These are phyloP conservation scores for Senna tora DNA, from an alignment of 306 rosid genomes.

Conservation along the genomic window DNA sequence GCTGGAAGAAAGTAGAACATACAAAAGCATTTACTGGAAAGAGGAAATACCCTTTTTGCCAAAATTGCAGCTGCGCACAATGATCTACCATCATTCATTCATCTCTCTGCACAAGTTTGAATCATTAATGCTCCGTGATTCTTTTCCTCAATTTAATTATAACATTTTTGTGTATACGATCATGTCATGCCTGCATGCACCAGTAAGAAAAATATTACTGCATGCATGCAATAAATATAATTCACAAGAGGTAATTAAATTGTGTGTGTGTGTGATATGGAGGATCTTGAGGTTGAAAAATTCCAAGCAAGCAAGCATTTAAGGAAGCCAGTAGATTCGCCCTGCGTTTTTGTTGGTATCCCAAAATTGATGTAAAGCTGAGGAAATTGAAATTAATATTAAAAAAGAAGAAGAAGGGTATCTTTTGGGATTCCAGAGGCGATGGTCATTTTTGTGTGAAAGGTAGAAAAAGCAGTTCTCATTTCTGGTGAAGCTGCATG, in stretches of 20 bases:
- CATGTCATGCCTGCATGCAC: background rate
- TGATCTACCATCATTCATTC: constrained; percentile 11
- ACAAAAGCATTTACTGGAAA: background rate
- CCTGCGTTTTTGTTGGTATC: too few species aligned
- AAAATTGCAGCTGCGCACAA: constrained; percentile 19
- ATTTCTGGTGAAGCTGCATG: constrained; percentile 25
- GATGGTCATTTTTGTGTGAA: constrained; percentile 24
- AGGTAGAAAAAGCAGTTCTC: constrained; percentile 29
- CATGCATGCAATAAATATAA: too few species aligned
- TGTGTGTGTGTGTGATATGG: too few species aligned
- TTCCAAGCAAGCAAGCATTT: too few species aligned
- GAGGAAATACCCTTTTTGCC: constrained; percentile 9
- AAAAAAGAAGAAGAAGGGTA: constrained; percentile 19
- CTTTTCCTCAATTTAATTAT: too few species aligned
- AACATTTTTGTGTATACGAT: too few species aligned
- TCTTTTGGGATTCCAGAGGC: constrained; percentile 40
- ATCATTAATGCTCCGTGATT: constrained; percentile 9
- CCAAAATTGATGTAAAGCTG: too few species aligned
- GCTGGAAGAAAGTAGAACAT: background rate
- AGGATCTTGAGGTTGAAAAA: too few species aligned
- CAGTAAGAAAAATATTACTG: background rate
- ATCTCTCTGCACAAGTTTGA: constrained; percentile 17
- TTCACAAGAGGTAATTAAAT: too few species aligned
- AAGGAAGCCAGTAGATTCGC: too few species aligned
- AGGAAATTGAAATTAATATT: background rate